Percentiles rank a stretch among this genome's conserved stretches.
These are phyloP conservation scores for Chenopodium quinoa DNA, from an alignment of 148 eudicot genomes.

Conservation along the genomic window DNA sequence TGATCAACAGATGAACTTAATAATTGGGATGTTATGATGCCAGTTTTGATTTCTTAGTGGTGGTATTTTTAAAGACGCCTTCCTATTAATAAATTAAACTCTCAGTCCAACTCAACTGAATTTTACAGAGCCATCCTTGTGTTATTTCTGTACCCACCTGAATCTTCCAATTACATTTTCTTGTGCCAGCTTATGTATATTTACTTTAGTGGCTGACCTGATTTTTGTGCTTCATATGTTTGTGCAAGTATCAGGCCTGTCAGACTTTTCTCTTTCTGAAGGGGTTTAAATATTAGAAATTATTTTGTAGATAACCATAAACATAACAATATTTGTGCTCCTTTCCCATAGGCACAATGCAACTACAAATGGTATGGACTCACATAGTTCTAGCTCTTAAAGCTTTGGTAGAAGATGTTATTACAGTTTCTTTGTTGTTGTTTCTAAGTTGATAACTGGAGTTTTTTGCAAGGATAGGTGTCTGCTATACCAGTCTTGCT, in stretches of 20 bases:
- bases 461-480: not conserved
- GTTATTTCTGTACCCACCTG: not conserved
- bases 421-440: not conserved
- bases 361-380: not conserved
- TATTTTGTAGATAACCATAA: not conserved
- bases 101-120: not conserved
- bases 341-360: not conserved
- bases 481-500: not conserved
- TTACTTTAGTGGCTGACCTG: too few species aligned
- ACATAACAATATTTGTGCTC: not conserved
- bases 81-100: too few species aligned
- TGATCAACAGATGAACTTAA: not conserved
- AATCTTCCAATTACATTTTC: not conserved
- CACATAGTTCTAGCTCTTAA: not conserved
- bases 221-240: not conserved
- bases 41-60: too few species aligned
- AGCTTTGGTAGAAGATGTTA: not conserved
- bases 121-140: not conserved
- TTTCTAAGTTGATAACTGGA: not conserved
- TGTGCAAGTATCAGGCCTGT: not conserved
- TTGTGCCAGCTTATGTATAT: not conserved
- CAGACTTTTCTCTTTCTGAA: not conserved
- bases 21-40: too few species aligned
- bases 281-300: not conserved
- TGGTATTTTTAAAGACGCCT: too few species aligned